Conservation (phyloP, 2,329 filamentous ascomycete genomes). For the Polytolypa hystricis region DNA sequence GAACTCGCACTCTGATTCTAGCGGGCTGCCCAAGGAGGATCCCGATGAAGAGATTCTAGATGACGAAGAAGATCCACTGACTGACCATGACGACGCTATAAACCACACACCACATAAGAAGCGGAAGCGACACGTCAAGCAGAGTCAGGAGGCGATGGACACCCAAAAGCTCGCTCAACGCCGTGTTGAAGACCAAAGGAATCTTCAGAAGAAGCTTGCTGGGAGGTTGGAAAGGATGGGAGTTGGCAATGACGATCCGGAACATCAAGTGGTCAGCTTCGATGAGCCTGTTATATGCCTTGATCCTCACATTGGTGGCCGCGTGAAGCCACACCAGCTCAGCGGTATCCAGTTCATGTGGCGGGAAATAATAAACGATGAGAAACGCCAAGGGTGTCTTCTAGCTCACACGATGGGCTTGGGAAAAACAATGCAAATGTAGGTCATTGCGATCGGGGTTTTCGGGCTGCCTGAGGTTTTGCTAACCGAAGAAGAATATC, state of each 20-base stretch:
- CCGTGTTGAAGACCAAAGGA: slow-evolving; percentile 45
- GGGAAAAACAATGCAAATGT: slow-evolving; percentile 84
- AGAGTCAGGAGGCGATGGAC: slow-evolving; percentile 40
- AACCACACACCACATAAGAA: slow-evolving; percentile 35
- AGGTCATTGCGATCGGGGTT: slow-evolving; percentile 17
- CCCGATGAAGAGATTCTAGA: slow-evolving; percentile 5
- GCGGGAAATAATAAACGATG: slow-evolving; percentile 62
- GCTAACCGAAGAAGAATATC: slow-evolving; percentile 47
- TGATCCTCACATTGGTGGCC: slow-evolving; percentile 49
- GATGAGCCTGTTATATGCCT: slow-evolving; percentile 41
- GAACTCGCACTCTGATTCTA: too few relatives aligned
- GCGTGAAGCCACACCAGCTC: slow-evolving; percentile 71
- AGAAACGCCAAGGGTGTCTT: slow-evolving; percentile 60
- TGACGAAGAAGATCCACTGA: slow-evolving; percentile 10
- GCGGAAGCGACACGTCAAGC: slow-evolving; percentile 36
- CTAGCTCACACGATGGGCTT: slow-evolving; percentile 86
- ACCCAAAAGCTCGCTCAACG: slow-evolving; percentile 46
- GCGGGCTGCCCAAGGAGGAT: not conserved
- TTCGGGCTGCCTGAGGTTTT: too few relatives aligned
- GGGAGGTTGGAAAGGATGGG: slow-evolving; percentile 22
- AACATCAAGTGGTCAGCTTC: slow-evolving; percentile 37
- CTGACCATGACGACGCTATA: slow-evolving; percentile 16
- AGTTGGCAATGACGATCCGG: slow-evolving; percentile 28
- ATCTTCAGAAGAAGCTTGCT: slow-evolving; percentile 33
- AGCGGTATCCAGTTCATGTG: slow-evolving; percentile 78